Evolutionary conservation across 805 yeast species (phyloP).

Genomic region (Candida taoyuanica): DNA sequence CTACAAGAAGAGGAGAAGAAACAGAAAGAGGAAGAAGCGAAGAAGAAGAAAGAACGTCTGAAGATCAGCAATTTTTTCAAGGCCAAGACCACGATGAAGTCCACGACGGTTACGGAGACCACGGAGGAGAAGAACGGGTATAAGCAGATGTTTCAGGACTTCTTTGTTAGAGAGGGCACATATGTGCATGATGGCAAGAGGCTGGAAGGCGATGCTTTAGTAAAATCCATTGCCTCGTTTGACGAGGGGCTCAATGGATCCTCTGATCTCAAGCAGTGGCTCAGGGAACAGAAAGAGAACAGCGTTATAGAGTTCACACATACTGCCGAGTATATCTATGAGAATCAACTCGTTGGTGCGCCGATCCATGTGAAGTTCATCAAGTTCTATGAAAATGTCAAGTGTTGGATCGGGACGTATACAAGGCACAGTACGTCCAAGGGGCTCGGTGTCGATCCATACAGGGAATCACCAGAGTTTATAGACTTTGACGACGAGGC

Average conservation of each 20-base stretch:
- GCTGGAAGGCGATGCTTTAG: neutral
- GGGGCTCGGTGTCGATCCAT: slow-evolving; percentile 9
- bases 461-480: slow-evolving; percentile 30
- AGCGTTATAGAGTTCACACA: slow-evolving; percentile 7
- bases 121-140: slow-evolving; percentile 23
- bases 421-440: slow-evolving; percentile 22
- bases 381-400: slow-evolving; percentile 46
- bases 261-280: slow-evolving; percentile 9
- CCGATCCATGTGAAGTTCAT: slow-evolving; percentile 33
- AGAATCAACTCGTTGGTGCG: slow-evolving; percentile 30
- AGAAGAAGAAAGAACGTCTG: slow-evolving; percentile 29
- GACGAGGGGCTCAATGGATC: slow-evolving; percentile 9
- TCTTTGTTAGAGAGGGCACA: slow-evolving; percentile 34
- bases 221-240: slow-evolving; percentile 7
- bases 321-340: slow-evolving; percentile 29
- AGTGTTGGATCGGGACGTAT: slow-evolving; percentile 53
- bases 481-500: slow-evolving; percentile 52
- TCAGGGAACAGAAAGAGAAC: slow-evolving; percentile 1
- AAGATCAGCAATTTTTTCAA: slow-evolving; percentile 29
- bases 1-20: slow-evolving; percentile 20
- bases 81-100: slow-evolving; percentile 23
- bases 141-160: slow-evolving; percentile 16
- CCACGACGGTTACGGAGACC: slow-evolving; percentile 5
- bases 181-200: slow-evolving; percentile 18
- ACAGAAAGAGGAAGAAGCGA: slow-evolving; percentile 31